Conservation (phyloP, 2,329 filamentous ascomycete species). For the Ophiosphaerella korrae region DNA sequence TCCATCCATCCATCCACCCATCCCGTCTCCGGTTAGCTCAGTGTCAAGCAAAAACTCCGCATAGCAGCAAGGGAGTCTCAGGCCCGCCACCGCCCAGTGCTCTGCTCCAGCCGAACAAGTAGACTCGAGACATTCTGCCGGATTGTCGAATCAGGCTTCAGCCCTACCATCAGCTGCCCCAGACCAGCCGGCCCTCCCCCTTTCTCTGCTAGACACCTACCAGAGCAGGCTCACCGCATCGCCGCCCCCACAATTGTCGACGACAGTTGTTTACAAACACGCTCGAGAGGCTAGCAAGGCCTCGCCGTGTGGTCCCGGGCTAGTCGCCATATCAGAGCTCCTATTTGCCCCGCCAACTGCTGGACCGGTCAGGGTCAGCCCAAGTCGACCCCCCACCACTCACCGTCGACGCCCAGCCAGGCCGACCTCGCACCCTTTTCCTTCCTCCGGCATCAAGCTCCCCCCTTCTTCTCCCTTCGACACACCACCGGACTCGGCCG, state of each 20-base stretch:
- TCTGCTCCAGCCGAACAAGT: slow-evolving; percentile 22
- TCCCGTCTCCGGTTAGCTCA: slow-evolving; percentile 14
- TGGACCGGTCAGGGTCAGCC: slow-evolving; percentile 22
- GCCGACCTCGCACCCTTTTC: slow-evolving; percentile 12
- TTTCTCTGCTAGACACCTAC: slow-evolving; percentile 1
- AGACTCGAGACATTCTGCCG: slow-evolving; percentile 23
- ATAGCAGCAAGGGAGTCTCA: slow-evolving; percentile 13
- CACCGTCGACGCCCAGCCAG: slow-evolving; percentile 6
- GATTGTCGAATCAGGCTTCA: slow-evolving; percentile 32
- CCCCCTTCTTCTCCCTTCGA: slow-evolving; percentile 12
- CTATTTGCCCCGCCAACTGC: slow-evolving; percentile 3
- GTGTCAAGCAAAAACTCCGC: slow-evolving; percentile 2
- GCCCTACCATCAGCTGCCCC: slow-evolving; percentile 15
- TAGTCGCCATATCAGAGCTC: slow-evolving; percentile 1
- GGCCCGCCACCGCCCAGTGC: slow-evolving; percentile 11
- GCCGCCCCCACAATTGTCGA: neutral
- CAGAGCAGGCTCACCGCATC: slow-evolving; percentile 4
- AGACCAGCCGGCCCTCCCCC: slow-evolving; percentile 8
- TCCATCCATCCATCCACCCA: slow-evolving; percentile 7
- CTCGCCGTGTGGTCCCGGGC: neutral
- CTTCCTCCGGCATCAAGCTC: slow-evolving; percentile 14
- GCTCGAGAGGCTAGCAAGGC: neutral
- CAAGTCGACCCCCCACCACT: slow-evolving; percentile 9
- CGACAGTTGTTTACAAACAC: slow-evolving; percentile 11
- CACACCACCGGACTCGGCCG: slow-evolving; percentile 43